Evolutionary conservation across 1,284 basidiomycete genomes (phyloP).

Genomic region (Puccinia triticina): DNA sequence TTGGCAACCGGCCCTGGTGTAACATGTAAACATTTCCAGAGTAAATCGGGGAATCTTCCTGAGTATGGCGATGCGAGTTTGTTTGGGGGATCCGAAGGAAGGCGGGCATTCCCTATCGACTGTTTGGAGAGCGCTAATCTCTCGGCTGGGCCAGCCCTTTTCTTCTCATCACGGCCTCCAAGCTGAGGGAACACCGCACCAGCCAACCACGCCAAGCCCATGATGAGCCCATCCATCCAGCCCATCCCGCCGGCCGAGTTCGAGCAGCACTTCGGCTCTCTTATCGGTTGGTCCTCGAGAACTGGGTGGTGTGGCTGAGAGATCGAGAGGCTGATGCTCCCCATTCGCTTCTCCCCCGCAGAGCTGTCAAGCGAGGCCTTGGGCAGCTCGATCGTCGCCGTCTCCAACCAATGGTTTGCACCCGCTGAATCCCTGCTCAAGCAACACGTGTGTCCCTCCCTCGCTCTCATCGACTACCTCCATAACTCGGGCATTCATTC

Average conservation of each 20-base stretch:
- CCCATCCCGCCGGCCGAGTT: not conserved
- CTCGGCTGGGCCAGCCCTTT: too few relatives aligned
- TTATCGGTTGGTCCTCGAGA: not conserved
- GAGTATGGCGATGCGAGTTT: too few relatives aligned
- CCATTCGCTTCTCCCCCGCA: not conserved
- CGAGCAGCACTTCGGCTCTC: slow-evolving; percentile 5
- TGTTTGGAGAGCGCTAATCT: too few relatives aligned
- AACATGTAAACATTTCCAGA: too few relatives aligned
- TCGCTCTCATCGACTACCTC: not conserved
- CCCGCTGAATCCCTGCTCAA: slow-evolving; percentile 76
- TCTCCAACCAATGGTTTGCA: slow-evolving; percentile 96
- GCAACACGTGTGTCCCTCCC: slow-evolving; percentile 67
- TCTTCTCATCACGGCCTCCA: too few relatives aligned
- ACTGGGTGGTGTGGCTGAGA: too few relatives aligned
- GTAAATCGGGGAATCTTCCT: too few relatives aligned
- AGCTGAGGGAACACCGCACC: too few relatives aligned
- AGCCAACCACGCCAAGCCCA: not conserved
- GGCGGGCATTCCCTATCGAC: too few relatives aligned
- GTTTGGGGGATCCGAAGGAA: too few relatives aligned
- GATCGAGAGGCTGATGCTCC: too few relatives aligned
- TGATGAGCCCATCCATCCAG: not conserved
- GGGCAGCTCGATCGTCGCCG: slow-evolving; percentile 73
- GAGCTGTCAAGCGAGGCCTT: slow-evolving; percentile 87
- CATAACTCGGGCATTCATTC: not conserved
- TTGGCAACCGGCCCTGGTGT: too few relatives aligned